Percentiles rank a stretch among this genome's conserved stretches.
These are phyloP conservation scores for Flaveria floridana DNA, from an alignment of 140 eudicot genomes.

Conservation along the genomic window DNA sequence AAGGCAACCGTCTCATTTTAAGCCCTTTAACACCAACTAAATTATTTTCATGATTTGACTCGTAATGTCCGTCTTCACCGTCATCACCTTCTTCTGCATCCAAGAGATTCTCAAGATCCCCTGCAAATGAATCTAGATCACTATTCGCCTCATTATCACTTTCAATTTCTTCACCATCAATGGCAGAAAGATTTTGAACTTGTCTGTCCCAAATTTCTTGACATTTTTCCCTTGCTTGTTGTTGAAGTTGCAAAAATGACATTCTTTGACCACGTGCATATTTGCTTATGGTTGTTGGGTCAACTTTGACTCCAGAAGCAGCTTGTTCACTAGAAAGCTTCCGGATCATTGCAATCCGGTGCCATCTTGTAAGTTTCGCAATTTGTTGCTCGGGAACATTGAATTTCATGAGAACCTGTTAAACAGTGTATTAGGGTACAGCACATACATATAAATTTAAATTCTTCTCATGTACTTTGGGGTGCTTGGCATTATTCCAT, in stretches of 20 bases:
- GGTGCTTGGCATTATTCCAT: not conserved
- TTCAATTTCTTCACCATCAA: conserved; percentile 85
- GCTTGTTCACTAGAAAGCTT: conserved; percentile 98
- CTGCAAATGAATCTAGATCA: conserved; percentile 95
- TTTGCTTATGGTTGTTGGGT: conserved; percentile 85
- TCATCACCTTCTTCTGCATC: conserved; percentile 94
- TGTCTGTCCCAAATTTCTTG: conserved; percentile 99
- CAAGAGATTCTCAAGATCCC: conserved; percentile 87
- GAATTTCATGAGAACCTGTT: conserved; percentile 86
- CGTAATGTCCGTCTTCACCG: conserved; percentile 62
- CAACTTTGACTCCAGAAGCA: conserved; percentile 88
- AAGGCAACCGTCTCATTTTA: conserved; percentile 84
- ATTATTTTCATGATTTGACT: conserved; percentile 54
- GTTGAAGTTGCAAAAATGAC: conserved; percentile 97
- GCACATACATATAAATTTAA: not conserved
- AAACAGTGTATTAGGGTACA: conserved; percentile 4
- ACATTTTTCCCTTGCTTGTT: conserved; percentile 93
- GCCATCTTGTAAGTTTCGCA: conserved; percentile 87
- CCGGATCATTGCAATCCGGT: conserved; percentile 92
- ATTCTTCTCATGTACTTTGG: not conserved
- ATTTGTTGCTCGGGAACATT: conserved; percentile 91
- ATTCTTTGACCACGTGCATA: conserved; percentile 96
- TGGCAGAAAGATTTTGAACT: conserved; percentile 69
- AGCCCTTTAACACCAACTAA: conserved; percentile 77
- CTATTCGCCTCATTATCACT: conserved; percentile 88